Evolutionary conservation across 2,329 filamentous ascomycete species (phyloP).

Genomic region (Diplodia sapinea): DNA sequence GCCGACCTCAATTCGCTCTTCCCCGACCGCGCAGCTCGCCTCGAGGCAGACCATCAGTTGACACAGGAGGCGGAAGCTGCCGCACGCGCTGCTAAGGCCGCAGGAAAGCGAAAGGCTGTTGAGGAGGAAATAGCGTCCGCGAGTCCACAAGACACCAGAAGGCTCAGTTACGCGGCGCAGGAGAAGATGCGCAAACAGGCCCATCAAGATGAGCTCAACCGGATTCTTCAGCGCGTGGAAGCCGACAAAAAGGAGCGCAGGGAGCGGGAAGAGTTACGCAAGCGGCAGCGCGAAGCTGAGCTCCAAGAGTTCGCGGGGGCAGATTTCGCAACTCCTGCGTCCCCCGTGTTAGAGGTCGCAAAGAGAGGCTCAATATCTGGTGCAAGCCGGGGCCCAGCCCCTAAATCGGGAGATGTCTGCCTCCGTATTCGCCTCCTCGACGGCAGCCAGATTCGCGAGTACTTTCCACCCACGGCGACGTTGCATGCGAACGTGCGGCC

Average conservation of each 20-base stretch:
- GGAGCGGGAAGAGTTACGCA: constrained; percentile 43
- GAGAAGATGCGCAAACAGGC: constrained; percentile 68
- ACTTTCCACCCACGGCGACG: constrained; percentile 69
- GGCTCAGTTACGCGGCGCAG: constrained; percentile 57
- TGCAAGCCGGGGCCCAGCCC: constrained; percentile 37
- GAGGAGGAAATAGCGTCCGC: constrained; percentile 45
- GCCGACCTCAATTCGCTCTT: constrained; percentile 14
- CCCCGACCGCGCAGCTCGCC: constrained; percentile 50
- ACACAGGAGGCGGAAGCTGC: constrained; percentile 34
- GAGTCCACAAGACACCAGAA: constrained; percentile 47
- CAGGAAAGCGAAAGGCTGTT: constrained; percentile 53
- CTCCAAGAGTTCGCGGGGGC: constrained; percentile 17
- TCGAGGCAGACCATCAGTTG: constrained; percentile 47
- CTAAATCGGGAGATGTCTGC: constrained; percentile 42
- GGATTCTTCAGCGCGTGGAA: constrained; percentile 76
- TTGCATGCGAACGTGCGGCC: constrained; percentile 70
- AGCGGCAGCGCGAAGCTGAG: constrained; percentile 41
- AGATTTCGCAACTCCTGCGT: constrained; percentile 3
- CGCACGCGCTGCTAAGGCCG: constrained; percentile 37
- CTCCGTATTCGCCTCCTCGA: constrained; percentile 85
- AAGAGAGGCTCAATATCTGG: constrained; percentile 19
- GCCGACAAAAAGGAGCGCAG: constrained; percentile 74
- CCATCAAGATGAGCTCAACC: constrained; percentile 69
- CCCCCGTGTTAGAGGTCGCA: background rate
- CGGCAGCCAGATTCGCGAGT: constrained; percentile 76